phyloP scores from a whole-genome alignment of 179 eudicot species.

The Amaranthus tricolor region DNA sequence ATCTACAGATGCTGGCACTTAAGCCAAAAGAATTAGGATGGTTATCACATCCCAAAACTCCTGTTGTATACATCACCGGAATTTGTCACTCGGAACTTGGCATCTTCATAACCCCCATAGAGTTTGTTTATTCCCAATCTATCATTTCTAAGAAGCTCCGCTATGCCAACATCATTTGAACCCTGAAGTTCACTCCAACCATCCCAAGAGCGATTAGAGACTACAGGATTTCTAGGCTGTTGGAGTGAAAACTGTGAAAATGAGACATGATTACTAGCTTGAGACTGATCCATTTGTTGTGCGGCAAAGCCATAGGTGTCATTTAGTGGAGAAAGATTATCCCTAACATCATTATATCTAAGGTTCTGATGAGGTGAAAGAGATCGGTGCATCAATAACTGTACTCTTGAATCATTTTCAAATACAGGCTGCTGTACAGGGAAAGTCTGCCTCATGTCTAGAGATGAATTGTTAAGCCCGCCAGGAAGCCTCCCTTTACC shows the following conservation, averaged over 20 bases:
- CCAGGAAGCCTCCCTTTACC: slow-evolving; percentile 77
- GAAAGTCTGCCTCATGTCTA: slow-evolving; percentile 48
- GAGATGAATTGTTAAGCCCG: slow-evolving; percentile 42
- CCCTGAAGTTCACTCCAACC: slow-evolving; percentile 64
- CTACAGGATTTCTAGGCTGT: slow-evolving; percentile 50
- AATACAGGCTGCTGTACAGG: slow-evolving; percentile 44
- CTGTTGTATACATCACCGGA: slow-evolving; percentile 75
- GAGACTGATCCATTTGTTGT: slow-evolving; percentile 62
- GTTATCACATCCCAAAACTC: slow-evolving; percentile 62
- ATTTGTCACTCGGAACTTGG: slow-evolving; percentile 67
- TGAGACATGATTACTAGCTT: slow-evolving; percentile 43
- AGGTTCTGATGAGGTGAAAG: slow-evolving; percentile 42
- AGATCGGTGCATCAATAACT: slow-evolving; percentile 55
- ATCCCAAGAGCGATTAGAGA: slow-evolving; percentile 75
- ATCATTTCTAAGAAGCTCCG: slow-evolving; percentile 75
- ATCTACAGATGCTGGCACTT: too few species aligned
- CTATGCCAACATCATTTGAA: slow-evolving; percentile 55
- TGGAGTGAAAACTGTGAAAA: slow-evolving; percentile 55
- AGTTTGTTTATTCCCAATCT: slow-evolving; percentile 53
- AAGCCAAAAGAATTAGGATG: slow-evolving; percentile 23
- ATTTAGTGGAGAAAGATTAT: slow-evolving; percentile 37
- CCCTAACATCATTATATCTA: slow-evolving; percentile 50
- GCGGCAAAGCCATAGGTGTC: slow-evolving; percentile 60
- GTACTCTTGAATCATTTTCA: slow-evolving; percentile 58
- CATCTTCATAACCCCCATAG: slow-evolving; percentile 60